A percentile compares a stretch with the other conserved stretches of the same genome.
Evolutionary conservation across 176 grass and related monocot species (phyloP).

Genomic region (Hsuehochloa calcarea): DNA sequence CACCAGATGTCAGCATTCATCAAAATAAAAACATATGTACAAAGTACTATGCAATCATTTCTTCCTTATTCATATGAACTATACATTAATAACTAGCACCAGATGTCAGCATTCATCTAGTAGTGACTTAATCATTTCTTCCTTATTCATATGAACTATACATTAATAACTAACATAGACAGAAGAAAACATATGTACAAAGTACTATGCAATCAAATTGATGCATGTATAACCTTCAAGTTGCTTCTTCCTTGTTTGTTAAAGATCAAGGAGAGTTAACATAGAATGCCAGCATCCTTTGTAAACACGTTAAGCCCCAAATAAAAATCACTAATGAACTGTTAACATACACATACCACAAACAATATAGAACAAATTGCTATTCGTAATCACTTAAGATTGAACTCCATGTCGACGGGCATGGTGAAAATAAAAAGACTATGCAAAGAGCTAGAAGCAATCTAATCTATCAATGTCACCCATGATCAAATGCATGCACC

Average conservation of each 20-base stretch:
- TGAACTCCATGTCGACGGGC: no score
- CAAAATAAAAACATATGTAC: no score
- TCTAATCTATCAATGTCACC: not conserved
- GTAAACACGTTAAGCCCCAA: not conserved
- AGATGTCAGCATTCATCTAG: no score
- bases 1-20: conserved; percentile 9
- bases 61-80: no score
- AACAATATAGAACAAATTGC: not conserved
- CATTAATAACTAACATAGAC: not conserved
- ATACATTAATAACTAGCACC: no score
- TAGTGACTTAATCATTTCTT: not conserved
- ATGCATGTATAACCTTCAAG: not conserved
- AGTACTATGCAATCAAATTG: not conserved
- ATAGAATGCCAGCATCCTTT: not conserved
- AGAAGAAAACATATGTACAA: not conserved
- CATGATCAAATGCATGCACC: not conserved
- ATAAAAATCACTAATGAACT: not conserved
- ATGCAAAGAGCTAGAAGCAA: not conserved
- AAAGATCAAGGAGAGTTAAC: not conserved
- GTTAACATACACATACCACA: not conserved
- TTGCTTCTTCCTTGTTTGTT: not conserved
- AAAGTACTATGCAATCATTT: no score
- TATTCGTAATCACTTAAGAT: not conserved
- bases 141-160: not conserved
- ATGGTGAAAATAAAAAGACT: no score